phyloP scores from a whole-genome alignment of 495 filamentous ascomycete genomes.

The Podospora pseudoanserina region DNA sequence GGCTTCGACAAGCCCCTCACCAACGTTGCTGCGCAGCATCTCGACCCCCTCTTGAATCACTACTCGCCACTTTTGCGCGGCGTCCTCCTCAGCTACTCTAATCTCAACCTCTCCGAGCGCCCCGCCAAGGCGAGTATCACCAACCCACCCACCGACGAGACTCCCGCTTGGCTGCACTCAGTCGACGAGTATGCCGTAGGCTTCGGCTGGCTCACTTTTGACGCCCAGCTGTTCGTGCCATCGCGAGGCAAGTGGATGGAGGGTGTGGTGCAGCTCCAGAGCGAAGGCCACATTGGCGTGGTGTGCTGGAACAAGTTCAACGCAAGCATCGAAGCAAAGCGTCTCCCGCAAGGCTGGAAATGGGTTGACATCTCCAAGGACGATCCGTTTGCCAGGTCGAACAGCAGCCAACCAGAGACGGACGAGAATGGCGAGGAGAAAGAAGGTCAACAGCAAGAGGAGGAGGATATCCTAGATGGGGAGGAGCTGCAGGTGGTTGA shows the following conservation, averaged over 20 bases:
- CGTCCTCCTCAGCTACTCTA: constrained; percentile 45
- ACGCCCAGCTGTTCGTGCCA: constrained; percentile 45
- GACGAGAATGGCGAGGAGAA: neutral
- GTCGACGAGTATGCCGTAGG: constrained; percentile 46
- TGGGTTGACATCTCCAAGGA: constrained; percentile 41
- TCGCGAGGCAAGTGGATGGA: constrained; percentile 48
- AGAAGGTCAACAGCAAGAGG: constrained; percentile 18
- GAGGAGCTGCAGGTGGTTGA: constrained; percentile 33
- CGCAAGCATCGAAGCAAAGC: constrained; percentile 46
- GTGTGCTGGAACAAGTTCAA: constrained; percentile 51
- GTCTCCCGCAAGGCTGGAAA: constrained; percentile 44
- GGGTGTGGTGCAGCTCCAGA: constrained; percentile 46
- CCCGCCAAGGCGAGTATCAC: constrained; percentile 35
- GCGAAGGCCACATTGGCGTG: constrained; percentile 47
- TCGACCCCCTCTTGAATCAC: constrained; percentile 44
- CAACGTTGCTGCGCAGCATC: constrained; percentile 42
- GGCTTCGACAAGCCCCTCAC: constrained; percentile 45
- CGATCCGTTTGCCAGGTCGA: constrained; percentile 10
- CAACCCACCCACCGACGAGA: constrained; percentile 37
- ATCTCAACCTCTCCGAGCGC: constrained; percentile 43
- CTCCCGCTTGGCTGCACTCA: constrained; percentile 35
- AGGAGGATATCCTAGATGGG: constrained; percentile 26
- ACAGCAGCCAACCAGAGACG: neutral
- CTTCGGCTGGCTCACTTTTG: constrained; percentile 47
- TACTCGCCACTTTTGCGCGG: constrained; percentile 45